phyloP scores from a whole-genome alignment of 805 yeast genomes.

The Candida yuanshanica region DNA sequence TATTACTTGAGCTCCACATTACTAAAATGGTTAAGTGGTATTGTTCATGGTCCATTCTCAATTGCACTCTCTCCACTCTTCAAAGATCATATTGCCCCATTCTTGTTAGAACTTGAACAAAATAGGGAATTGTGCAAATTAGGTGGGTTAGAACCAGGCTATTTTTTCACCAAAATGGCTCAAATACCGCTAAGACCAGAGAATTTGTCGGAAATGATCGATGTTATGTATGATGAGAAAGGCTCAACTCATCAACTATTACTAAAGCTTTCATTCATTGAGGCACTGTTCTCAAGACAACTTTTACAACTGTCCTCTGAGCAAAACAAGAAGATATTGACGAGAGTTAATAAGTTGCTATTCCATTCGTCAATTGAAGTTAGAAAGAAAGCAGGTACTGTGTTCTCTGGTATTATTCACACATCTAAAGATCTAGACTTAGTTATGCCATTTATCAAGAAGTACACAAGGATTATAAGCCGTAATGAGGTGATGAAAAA shows the following conservation, averaged over 20 bases:
- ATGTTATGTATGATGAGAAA: conserved; percentile 32
- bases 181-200: conserved; percentile 39
- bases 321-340: conserved; percentile 46
- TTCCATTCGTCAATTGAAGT: conserved; percentile 67
- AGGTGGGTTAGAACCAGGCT: conserved; percentile 51
- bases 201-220: conserved; percentile 37
- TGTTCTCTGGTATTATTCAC: conserved; percentile 78
- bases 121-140: conserved; percentile 79
- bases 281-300: conserved; percentile 66
- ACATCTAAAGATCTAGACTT: conserved; percentile 32
- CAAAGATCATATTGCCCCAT: conserved; percentile 54
- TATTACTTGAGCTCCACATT: conserved; percentile 62
- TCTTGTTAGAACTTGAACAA: conserved; percentile 54
- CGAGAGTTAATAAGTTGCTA: conserved; percentile 46
- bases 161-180: conserved; percentile 40
- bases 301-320: conserved; percentile 43
- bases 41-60: conserved; percentile 49
- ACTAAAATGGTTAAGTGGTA: conserved; percentile 50
- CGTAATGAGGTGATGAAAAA: conserved; percentile 27
- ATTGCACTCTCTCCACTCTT: conserved; percentile 48
- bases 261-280: conserved; percentile 63
- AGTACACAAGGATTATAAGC: conserved; percentile 22
- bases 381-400: conserved; percentile 63
- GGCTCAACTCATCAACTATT: conserved; percentile 56
- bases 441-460: conserved; percentile 35